Evolutionary conservation across 1,139 yeast species (phyloP).

Genomic region (Keqinozyma sinolaborantium): DNA sequence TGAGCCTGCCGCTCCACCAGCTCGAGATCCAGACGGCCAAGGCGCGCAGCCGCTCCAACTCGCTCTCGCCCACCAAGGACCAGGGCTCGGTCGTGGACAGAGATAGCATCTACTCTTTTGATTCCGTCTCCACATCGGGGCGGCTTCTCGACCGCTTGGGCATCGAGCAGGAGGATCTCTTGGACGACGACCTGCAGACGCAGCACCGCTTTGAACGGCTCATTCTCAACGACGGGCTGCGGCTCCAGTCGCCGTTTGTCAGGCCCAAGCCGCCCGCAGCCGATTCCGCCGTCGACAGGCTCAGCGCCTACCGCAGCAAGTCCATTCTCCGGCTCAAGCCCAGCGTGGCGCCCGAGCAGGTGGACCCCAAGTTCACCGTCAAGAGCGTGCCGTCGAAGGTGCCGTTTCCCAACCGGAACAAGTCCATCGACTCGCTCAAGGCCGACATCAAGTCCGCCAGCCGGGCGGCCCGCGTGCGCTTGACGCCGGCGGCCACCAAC

Average conservation of each 20-base stretch:
- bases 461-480: not conserved
- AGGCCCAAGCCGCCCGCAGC: constrained; percentile 7
- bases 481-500: constrained; percentile 1
- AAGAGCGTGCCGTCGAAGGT: constrained; percentile 23
- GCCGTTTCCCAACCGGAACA: constrained; percentile 19
- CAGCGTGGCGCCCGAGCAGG: constrained; percentile 5
- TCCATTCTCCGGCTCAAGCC: constrained; percentile 1
- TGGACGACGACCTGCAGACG: constrained; percentile 12
- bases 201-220: constrained; percentile 6
- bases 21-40: not conserved
- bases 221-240: constrained; percentile 3
- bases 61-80: not conserved
- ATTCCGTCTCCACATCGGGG: constrained; percentile 43
- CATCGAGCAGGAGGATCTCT: constrained; percentile 21
- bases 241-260: not conserved
- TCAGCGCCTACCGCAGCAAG: constrained; percentile 4
- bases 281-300: constrained; percentile 10
- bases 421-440: constrained; percentile 26
- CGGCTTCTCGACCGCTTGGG: constrained; percentile 40
- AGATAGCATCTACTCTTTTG: constrained; percentile 41
- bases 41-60: not conserved
- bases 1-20: not conserved
- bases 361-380: constrained; percentile 12
- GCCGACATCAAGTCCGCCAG: constrained; percentile 19
- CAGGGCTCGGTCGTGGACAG: constrained; percentile 14